phyloP scores from a whole-genome alignment of 148 eudicot genomes.

The Rheum nobile region DNA sequence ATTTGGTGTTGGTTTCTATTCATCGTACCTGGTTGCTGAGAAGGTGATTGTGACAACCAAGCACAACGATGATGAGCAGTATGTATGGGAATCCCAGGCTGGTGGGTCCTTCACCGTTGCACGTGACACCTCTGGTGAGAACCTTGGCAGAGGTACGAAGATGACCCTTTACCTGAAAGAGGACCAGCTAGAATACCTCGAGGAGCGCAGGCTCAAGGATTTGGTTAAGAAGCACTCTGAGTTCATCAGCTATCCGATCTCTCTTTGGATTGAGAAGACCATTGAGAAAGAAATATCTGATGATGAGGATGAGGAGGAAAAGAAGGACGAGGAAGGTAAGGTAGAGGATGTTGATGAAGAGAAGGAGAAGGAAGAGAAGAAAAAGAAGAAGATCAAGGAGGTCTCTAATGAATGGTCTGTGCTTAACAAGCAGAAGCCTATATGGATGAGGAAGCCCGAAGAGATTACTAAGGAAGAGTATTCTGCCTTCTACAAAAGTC shows the following conservation, averaged over 20 bases:
- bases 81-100: conserved; percentile 23
- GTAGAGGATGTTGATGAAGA: conserved; percentile 14
- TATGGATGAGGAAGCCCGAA: conserved; percentile 23
- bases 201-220: conserved; percentile 29
- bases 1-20: conserved; percentile 23
- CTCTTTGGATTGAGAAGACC: conserved; percentile 23
- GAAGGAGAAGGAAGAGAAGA: conserved; percentile 14
- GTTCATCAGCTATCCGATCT: conserved; percentile 24
- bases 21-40: conserved; percentile 28
- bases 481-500: conserved; percentile 20
- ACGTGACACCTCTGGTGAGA: conserved; percentile 24
- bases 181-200: conserved; percentile 30
- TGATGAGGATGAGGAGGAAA: conserved; percentile 20
- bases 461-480: conserved; percentile 22
- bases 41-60: conserved; percentile 24
- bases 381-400: conserved; percentile 13
- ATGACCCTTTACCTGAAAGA: conserved; percentile 22
- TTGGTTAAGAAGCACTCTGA: conserved; percentile 24
- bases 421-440: conserved; percentile 24
- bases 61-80: conserved; percentile 28
- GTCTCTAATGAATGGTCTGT: conserved; percentile 10
- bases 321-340: conserved; percentile 22
- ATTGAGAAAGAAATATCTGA: conserved; percentile 22
- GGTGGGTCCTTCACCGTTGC: conserved; percentile 23
- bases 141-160: conserved; percentile 27